Conservation (phyloP, 2,329 filamentous ascomycete species). For the Aspergillus ibericus region DNA sequence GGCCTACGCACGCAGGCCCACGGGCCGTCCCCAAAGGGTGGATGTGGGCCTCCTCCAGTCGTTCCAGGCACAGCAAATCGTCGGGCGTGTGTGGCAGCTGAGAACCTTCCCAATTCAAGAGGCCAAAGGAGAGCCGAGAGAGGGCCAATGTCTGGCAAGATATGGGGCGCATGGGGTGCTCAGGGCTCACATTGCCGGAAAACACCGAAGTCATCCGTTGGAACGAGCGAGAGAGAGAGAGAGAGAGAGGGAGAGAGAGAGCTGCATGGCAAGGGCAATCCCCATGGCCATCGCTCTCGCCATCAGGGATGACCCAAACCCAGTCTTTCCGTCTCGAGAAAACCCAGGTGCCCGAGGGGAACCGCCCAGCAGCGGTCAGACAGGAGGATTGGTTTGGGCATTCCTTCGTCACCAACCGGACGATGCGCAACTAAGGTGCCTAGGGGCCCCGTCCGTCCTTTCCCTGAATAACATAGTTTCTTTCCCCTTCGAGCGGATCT, state of each 20-base stretch:
- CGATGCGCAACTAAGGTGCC: background rate
- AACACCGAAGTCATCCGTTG: background rate
- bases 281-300: too few relatives aligned
- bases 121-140: background rate
- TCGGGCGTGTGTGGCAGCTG: background rate
- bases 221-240: too few relatives aligned
- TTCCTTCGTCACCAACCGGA: background rate
- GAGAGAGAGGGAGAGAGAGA: too few relatives aligned
- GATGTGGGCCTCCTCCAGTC: background rate
- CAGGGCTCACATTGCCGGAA: background rate
- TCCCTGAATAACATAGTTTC: background rate
- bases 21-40: constrained; percentile 6
- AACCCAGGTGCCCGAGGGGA: background rate
- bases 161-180: background rate
- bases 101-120: background rate
- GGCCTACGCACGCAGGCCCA: background rate
- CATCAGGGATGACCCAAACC: background rate
- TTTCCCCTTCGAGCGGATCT: background rate
- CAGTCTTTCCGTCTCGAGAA: background rate
- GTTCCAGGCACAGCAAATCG: constrained; percentile 11
- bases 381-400: background rate
- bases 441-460: background rate
- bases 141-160: background rate
- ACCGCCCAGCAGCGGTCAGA: background rate
- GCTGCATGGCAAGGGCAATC: background rate